Evolutionary conservation across 257 asterid species (phyloP).

Genomic region (Leonotis leonurus): DNA sequence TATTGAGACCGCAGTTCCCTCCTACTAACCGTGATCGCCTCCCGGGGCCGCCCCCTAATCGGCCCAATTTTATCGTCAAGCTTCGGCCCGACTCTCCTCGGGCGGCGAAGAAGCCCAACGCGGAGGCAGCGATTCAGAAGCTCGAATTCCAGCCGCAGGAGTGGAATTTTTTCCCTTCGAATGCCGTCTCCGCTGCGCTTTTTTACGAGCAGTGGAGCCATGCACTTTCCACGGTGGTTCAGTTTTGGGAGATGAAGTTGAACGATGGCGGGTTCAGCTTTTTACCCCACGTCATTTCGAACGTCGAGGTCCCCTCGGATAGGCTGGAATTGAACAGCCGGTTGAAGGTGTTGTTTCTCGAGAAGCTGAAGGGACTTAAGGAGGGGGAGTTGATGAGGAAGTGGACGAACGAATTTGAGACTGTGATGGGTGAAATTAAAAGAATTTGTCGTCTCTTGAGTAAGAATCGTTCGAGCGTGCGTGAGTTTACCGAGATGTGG

Average conservation of each 20-base stretch:
- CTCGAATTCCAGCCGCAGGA: constrained; percentile 38
- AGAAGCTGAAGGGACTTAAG: constrained; percentile 31
- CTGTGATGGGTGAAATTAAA: constrained; percentile 21
- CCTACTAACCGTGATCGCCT: constrained; percentile 37
- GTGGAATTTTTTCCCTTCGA: not conserved
- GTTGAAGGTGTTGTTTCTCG: constrained; percentile 38
- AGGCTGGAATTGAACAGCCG: constrained; percentile 46
- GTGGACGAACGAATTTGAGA: constrained; percentile 35
- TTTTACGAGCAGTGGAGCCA: constrained; percentile 68
- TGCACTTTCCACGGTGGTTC: constrained; percentile 47
- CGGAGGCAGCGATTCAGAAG: constrained; percentile 18
- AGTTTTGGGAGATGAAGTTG: constrained; percentile 54
- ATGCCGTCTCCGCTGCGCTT: constrained; percentile 24
- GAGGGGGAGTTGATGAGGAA: constrained; percentile 38
- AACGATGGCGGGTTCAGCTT: constrained; percentile 17
- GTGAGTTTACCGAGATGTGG: constrained; percentile 11
- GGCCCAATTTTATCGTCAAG: constrained; percentile 45
- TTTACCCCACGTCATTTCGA: constrained; percentile 30
- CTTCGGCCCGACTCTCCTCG: constrained; percentile 21
- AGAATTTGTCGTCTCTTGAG: not conserved
- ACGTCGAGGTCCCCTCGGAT: constrained; percentile 51
- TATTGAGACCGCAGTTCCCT: constrained; percentile 1
- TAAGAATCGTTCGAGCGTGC: not conserved
- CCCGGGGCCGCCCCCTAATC: constrained; percentile 10
- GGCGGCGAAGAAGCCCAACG: constrained; percentile 1